Evolutionary conservation across 208 protist genomes (phyloP).

Genomic region (Trypanosoma caninum): DNA sequence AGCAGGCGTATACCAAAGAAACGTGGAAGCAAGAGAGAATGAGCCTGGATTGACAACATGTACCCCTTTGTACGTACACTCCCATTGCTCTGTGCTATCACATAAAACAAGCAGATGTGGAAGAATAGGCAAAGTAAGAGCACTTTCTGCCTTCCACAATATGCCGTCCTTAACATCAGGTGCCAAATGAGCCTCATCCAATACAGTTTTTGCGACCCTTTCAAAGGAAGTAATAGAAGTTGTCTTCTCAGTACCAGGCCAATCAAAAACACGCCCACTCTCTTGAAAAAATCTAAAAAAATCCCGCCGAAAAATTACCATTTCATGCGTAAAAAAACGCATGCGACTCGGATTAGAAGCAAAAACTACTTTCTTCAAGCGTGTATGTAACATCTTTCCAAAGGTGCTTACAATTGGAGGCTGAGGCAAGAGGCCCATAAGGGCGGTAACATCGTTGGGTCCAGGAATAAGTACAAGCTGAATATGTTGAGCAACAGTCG

Average conservation of each 20-base stretch:
- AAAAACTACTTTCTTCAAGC: conserved; percentile 62
- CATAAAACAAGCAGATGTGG: conserved; percentile 87
- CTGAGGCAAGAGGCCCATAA: conserved; percentile 78
- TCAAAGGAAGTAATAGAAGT: conserved; percentile 50
- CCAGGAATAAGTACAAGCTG: conserved; percentile 84
- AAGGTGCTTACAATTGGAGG: conserved; percentile 56
- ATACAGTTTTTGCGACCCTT: conserved; percentile 70
- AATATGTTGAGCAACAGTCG: conserved; percentile 65
- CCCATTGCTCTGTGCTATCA: conserved; percentile 87
- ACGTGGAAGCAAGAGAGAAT: conserved; percentile 68
- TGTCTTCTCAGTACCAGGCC: background rate
- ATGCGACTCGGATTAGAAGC: conserved; percentile 84
- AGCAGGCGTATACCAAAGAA: conserved; percentile 87
- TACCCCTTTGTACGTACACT: conserved; percentile 82
- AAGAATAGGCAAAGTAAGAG: conserved; percentile 63
- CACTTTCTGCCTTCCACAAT: conserved; percentile 74
- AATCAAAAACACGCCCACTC: conserved; percentile 35
- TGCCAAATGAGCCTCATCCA: conserved; percentile 78
- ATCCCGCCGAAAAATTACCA: conserved; percentile 69
- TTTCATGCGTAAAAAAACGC: conserved; percentile 85
- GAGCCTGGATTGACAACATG: conserved; percentile 85
- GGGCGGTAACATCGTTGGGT: conserved; percentile 50
- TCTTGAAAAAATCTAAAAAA: conserved; percentile 70
- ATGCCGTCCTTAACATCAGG: conserved; percentile 55
- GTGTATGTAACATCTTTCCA: conserved; percentile 41